Evolutionary conservation across 352 stramenopile genomes (phyloP), one percentile per base, ranked within the genome.

Genomic region (Halophytophthora batemanensis): DNA sequence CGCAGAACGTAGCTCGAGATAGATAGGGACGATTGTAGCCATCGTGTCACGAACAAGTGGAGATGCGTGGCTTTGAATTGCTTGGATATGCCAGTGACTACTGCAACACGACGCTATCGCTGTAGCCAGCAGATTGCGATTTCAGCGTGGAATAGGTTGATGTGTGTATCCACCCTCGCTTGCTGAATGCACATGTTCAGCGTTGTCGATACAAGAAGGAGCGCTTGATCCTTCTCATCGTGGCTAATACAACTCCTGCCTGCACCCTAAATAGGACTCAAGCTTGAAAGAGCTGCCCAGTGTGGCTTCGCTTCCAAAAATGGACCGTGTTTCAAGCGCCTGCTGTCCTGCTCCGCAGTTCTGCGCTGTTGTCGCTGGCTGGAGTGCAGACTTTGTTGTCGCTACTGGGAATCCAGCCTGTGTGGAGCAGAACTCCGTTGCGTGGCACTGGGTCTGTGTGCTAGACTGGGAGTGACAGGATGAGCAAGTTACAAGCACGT

Each of bases 11-110:
- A 41, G 17, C 4, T 34, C 11, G 14, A 35, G 41, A 10, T 11
- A 45, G 36, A 19, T 10, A 12, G 21, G n/a, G 35, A 28, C 37
- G 63, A 62, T 57, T 62, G 58, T 66, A 40, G 39, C 54, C 17
- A 14, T 18, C 34, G 40, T 59, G 55, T 65, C 52, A 31, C 25
- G 25, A 31, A 31, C 25, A 31, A 31, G 25, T 31, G 8, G 4
- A 31, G 25, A 31, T 31, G 25, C 25, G 25, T 31, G 25, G 4
- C 4, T 31, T 31, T 31, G 25, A 10, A 10, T 31, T 31, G 25
- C 25, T 31, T 31, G 25, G 25, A 8, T 10, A 10, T 31, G 8
- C 25, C 4, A 31, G 25, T 31, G 25, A 31, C 25, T 8, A 31
- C 8, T 31, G 4, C 25, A 31, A 31, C n/a, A n/a, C n/a, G n/a